Evolutionary conservation across 208 protist species (phyloP).

Genomic region (Wallacemonas sp.): DNA sequence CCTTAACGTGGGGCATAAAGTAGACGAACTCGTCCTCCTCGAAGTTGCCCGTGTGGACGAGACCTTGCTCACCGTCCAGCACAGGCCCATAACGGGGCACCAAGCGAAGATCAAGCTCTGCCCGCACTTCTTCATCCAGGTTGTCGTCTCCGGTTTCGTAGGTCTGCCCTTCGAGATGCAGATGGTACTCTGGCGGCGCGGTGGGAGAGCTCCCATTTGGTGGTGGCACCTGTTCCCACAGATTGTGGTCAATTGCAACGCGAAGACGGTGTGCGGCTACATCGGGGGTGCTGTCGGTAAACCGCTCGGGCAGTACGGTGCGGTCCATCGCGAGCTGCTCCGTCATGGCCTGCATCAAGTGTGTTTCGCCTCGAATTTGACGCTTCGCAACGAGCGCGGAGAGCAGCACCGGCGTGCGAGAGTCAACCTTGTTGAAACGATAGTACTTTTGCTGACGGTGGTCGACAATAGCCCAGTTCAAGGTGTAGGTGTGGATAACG

Average conservation of each 20-base stretch:
- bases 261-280: slow-evolving; percentile 21
- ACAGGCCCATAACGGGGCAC: slow-evolving; percentile 36
- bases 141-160: slow-evolving; percentile 40
- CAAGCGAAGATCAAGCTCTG: slow-evolving; percentile 48
- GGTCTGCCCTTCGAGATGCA: slow-evolving; percentile 51
- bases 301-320: slow-evolving; percentile 43
- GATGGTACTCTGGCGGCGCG: slow-evolving; percentile 31
- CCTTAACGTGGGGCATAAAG: slow-evolving; percentile 39
- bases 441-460: slow-evolving; percentile 50
- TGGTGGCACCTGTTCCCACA: slow-evolving; percentile 11
- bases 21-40: slow-evolving; percentile 57
- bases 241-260: slow-evolving; percentile 17
- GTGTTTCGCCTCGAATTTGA: slow-evolving; percentile 21
- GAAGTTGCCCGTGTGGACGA: slow-evolving; percentile 44
- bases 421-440: slow-evolving; percentile 53
- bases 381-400: slow-evolving; percentile 46
- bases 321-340: slow-evolving; percentile 49
- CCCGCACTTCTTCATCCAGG: slow-evolving; percentile 36
- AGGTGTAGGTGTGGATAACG: slow-evolving; percentile 23
- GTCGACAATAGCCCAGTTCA: slow-evolving; percentile 63
- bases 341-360: slow-evolving; percentile 54
- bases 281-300: slow-evolving; percentile 18
- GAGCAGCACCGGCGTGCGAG: slow-evolving; percentile 37
- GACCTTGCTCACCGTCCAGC: slow-evolving; percentile 47
- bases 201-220: neutral